phyloP scores from a whole-genome alignment of 2,329 filamentous ascomycete genomes.

The Corinectria fuckeliana region DNA sequence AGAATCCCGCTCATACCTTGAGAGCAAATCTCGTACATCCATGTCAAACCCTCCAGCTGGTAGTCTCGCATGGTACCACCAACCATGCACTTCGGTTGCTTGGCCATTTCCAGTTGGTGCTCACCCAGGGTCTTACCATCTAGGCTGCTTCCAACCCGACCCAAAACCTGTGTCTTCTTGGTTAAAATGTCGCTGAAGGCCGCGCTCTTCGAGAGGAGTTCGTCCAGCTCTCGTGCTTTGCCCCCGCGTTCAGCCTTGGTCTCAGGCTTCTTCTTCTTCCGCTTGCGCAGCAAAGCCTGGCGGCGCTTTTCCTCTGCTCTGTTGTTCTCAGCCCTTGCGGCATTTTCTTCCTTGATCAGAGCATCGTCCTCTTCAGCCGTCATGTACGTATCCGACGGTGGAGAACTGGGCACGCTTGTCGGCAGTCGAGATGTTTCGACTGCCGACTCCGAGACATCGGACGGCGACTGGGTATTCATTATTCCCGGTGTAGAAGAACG shows the following conservation, averaged over 20 bases:
- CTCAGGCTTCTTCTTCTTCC: conserved; percentile 56
- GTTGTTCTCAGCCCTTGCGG: conserved; percentile 46
- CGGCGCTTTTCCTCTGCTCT: conserved; percentile 56
- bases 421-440: conserved; percentile 39
- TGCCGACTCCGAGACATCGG: conserved; percentile 40
- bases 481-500: background rate
- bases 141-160: conserved; percentile 65
- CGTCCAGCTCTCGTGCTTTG: conserved; percentile 66
- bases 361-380: conserved; percentile 35
- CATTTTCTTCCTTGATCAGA: conserved; percentile 46
- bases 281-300: conserved; percentile 48
- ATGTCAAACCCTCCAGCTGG: conserved; percentile 91
- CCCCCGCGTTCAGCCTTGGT: conserved; percentile 61
- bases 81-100: conserved; percentile 83
- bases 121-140: conserved; percentile 66
- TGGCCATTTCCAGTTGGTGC: conserved; percentile 77
- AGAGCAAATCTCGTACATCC: conserved; percentile 82
- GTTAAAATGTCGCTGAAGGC: conserved; percentile 69
- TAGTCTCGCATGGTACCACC: conserved; percentile 94
- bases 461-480: conserved; percentile 43
- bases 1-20: conserved; percentile 92
- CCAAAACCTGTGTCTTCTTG: conserved; percentile 67
- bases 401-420: conserved; percentile 48
- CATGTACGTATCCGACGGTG: conserved; percentile 37
- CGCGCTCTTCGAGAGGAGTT: conserved; percentile 64